A percentile compares a stretch with the other conserved stretches of the same genome.
These are phyloP conservation scores for Suillus occidentalis DNA, from an alignment of 768 basidiomycete genomes.

Conservation along the genomic window DNA sequence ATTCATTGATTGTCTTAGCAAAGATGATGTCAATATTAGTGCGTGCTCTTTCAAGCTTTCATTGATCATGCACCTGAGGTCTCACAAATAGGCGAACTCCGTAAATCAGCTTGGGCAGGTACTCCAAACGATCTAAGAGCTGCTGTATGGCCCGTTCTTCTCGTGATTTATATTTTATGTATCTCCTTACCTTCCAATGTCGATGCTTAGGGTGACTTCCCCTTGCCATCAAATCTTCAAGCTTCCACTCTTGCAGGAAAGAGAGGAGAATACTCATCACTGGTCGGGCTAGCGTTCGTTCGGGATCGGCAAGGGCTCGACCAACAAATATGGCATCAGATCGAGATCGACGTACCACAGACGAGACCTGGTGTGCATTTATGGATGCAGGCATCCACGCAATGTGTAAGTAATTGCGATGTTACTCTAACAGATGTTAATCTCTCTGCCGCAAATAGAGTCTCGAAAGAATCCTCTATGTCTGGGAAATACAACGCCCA, in stretches of 20 bases:
- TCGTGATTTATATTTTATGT: conserved; percentile 50
- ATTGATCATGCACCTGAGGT: conserved; percentile 6
- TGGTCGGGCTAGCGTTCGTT: conserved; percentile 88
- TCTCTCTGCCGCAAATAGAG: conserved; percentile 51
- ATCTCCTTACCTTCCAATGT: conserved; percentile 11
- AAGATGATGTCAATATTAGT: conserved; percentile 74
- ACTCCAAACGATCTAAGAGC: conserved; percentile 86
- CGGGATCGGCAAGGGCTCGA: conserved; percentile 84
- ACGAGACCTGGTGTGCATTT: conserved; percentile 88
- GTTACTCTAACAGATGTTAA: neutral
- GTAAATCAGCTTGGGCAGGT: conserved; percentile 94
- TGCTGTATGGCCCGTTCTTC: conserved; percentile 90
- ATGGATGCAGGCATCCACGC: conserved; percentile 90
- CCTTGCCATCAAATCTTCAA: conserved; percentile 77
- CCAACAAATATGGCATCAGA: conserved; percentile 99
- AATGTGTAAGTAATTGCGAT: conserved; percentile 58
- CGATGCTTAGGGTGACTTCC: conserved; percentile 81
- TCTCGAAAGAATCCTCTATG: conserved; percentile 92
- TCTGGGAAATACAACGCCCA: conserved; percentile 98
- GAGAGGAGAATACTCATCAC: conserved; percentile 85
- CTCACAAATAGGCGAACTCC: conserved; percentile 60
- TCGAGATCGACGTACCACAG: conserved; percentile 96
- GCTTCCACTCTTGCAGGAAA: conserved; percentile 80
- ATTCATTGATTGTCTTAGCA: conserved; percentile 76
- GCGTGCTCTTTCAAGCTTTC: conserved; percentile 7